Evolutionary conservation across 805 yeast genomes (phyloP).

Genomic region (Lachancea dasiensis): DNA sequence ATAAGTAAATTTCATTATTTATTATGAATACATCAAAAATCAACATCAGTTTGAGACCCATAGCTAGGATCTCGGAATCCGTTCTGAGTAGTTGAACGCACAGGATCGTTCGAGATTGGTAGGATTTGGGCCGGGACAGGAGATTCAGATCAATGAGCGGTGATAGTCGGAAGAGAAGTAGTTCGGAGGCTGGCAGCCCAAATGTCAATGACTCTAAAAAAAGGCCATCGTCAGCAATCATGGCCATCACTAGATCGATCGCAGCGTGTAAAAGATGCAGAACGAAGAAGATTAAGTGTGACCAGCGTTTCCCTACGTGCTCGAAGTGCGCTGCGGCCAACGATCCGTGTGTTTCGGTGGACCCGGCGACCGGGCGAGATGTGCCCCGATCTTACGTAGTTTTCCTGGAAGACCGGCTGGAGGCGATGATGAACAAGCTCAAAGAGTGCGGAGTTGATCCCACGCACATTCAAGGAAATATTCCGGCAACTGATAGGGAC

Average conservation of each 20-base stretch:
- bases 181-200: background rate
- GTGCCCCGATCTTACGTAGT: conserved; percentile 75
- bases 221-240: conserved; percentile 19
- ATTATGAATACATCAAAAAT: too few relatives aligned
- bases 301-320: conserved; percentile 54
- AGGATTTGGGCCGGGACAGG: too few relatives aligned
- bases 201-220: conserved; percentile 1
- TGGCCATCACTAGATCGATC: conserved; percentile 57
- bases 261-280: conserved; percentile 85
- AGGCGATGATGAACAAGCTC: conserved; percentile 48
- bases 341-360: conserved; percentile 74
- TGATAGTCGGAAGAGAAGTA: conserved; percentile 4
- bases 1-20: too few relatives aligned
- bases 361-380: conserved; percentile 83
- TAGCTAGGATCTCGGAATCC: too few relatives aligned
- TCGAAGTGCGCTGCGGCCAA: conserved; percentile 51
- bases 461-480: conserved; percentile 18
- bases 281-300: conserved; percentile 56
- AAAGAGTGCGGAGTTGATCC: conserved; percentile 39
- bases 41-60: too few relatives aligned
- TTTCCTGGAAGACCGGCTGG: conserved; percentile 61
- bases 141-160: conserved; percentile 1
- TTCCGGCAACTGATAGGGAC: conserved; percentile 27
- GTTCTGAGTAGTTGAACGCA: too few relatives aligned
- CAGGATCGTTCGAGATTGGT: too few relatives aligned